These are phyloP conservation scores for Inosperma sp. DNA, from an alignment of 768 basidiomycete species.

Conservation along the genomic window DNA sequence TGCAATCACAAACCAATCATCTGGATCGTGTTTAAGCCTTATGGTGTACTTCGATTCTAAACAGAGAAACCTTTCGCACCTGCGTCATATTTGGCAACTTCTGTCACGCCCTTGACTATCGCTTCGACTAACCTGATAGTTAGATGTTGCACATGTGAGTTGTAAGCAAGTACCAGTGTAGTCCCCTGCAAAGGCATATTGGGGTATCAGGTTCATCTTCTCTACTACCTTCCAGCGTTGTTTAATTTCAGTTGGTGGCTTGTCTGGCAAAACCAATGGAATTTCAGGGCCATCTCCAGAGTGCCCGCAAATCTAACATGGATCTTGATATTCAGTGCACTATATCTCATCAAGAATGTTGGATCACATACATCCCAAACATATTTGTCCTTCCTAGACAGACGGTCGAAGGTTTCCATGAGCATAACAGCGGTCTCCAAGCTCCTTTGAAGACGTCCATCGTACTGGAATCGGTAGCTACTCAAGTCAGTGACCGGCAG, in stretches of 20 bases:
- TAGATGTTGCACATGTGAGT: background rate
- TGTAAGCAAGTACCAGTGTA: conserved; percentile 42
- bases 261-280: conserved; percentile 43
- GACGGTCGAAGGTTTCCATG: conserved; percentile 64
- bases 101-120: conserved; percentile 56
- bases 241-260: conserved; percentile 48
- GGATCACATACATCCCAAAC: conserved; percentile 62
- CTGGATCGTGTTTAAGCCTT: no score
- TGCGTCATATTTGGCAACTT: conserved; percentile 58
- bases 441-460: conserved; percentile 58
- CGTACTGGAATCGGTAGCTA: conserved; percentile 72
- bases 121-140: conserved; percentile 47
- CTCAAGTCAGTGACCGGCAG: background rate
- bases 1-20: conserved; percentile 69
- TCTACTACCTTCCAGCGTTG: conserved; percentile 65
- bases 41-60: no score
- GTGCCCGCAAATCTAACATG: conserved; percentile 29
- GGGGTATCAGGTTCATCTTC: conserved; percentile 65
- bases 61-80: conserved; percentile 33
- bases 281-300: conserved; percentile 62
- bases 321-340: no score
- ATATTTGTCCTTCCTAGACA: conserved; percentile 65
- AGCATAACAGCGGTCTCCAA: conserved; percentile 71
- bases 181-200: conserved; percentile 67
- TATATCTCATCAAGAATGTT: background rate